These are phyloP conservation scores for Cyclocybe cylindracea DNA, from an alignment of 768 basidiomycete species.

Conservation along the genomic window DNA sequence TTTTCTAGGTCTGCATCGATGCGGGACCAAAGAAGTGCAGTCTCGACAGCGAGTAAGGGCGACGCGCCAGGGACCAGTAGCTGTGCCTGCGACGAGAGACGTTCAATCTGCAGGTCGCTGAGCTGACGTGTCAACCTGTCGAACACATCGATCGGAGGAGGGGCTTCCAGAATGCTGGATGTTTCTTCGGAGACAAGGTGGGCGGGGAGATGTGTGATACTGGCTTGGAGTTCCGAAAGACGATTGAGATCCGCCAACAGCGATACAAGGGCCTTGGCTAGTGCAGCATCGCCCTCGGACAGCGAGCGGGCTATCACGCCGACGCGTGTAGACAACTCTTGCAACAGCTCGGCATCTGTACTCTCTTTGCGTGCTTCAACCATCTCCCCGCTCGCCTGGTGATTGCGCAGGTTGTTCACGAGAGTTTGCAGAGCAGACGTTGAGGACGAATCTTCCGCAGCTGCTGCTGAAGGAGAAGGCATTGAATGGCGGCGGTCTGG, in stretches of 20 bases:
- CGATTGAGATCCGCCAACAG: constrained; percentile 70
- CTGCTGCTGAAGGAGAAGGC: constrained; percentile 38
- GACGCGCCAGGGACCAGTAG: constrained; percentile 36
- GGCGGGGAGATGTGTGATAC: constrained; percentile 9
- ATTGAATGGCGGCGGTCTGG: constrained; percentile 64
- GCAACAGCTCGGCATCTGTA: constrained; percentile 53
- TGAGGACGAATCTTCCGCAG: constrained; percentile 33
- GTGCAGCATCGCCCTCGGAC: constrained; percentile 51
- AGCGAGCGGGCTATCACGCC: constrained; percentile 46
- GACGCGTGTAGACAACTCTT: constrained; percentile 60
- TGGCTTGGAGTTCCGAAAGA: constrained; percentile 48
- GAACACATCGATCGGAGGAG: constrained; percentile 45
- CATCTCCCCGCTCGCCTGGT: constrained; percentile 45
- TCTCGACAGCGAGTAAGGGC: constrained; percentile 55
- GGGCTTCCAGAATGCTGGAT: constrained; percentile 19
- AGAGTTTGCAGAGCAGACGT: constrained; percentile 63
- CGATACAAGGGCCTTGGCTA: constrained; percentile 69
- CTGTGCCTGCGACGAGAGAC: constrained; percentile 43
- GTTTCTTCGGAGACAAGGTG: constrained; percentile 13
- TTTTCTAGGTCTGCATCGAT: constrained; percentile 76
- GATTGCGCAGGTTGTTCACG: constrained; percentile 59
- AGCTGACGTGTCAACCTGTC: constrained; percentile 68
- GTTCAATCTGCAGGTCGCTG: constrained; percentile 63
- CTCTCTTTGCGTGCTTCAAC: constrained; percentile 40
- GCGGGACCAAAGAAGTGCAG: constrained; percentile 69